A percentile compares a stretch with the other conserved stretches of the same genome.
Evolutionary conservation across 495 filamentous ascomycete genomes (phyloP).

Genomic region (Gamarada debralockiae): DNA sequence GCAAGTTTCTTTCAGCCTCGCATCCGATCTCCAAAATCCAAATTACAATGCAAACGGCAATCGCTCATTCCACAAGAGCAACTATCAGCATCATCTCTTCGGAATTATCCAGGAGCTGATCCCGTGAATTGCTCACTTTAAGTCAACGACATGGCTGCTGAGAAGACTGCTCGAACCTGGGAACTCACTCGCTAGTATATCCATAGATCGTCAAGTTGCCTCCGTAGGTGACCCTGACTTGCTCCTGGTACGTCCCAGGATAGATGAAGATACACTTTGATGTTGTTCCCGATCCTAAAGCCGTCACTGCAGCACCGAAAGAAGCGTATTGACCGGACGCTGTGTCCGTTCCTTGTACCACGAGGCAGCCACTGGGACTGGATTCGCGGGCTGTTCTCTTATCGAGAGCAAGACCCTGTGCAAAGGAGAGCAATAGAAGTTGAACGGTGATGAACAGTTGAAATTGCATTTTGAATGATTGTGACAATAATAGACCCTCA

Average conservation of each 20-base stretch:
- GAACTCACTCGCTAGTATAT: slow-evolving; percentile 34
- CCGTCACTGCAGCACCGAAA: slow-evolving; percentile 3
- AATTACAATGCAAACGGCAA: slow-evolving; percentile 1
- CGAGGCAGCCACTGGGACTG: slow-evolving; percentile 12
- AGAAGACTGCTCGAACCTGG: too few relatives aligned
- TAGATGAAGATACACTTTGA: slow-evolving; percentile 24
- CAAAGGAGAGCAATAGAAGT: too few relatives aligned
- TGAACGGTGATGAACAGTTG: too few relatives aligned
- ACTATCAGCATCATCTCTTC: too few relatives aligned
- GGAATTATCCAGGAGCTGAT: too few relatives aligned
- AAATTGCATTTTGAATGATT: too few relatives aligned
- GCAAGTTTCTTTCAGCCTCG: neutral
- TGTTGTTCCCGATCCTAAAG: slow-evolving; percentile 18
- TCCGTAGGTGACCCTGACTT: slow-evolving; percentile 27
- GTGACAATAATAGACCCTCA: too few relatives aligned
- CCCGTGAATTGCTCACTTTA: too few relatives aligned
- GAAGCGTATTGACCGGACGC: slow-evolving; percentile 3
- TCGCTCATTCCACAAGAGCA: too few relatives aligned
- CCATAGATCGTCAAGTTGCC: slow-evolving; percentile 39
- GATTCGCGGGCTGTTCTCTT: slow-evolving; percentile 10
- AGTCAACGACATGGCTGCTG: too few relatives aligned
- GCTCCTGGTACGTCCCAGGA: slow-evolving; percentile 35
- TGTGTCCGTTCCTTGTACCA: slow-evolving; percentile 8
- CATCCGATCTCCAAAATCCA: slow-evolving; percentile 3
- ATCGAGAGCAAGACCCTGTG: too few relatives aligned